Conservation (phyloP, 192 early-diverging fungal species). For the Coemansia sp. region DNA sequence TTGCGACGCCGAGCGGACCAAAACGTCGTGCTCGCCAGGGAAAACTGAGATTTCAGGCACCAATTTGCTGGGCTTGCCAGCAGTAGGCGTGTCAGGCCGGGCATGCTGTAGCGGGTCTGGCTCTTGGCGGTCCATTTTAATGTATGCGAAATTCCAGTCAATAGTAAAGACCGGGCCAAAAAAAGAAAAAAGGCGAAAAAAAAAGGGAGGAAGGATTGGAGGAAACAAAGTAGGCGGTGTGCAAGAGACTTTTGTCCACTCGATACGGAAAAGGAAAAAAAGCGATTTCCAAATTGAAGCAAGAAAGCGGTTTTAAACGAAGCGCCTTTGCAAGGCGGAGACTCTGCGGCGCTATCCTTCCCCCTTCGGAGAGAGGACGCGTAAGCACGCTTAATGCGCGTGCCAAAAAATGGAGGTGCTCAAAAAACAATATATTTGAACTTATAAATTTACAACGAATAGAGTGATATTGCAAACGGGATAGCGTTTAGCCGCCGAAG, state of each 20-base stretch:
- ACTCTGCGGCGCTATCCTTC: not conserved
- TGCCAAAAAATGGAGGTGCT: not conserved
- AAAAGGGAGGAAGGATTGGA: not conserved
- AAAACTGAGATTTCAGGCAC: not conserved
- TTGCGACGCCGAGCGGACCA: not conserved
- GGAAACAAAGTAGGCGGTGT: not conserved
- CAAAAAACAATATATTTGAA: conserved; percentile 12
- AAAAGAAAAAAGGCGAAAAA: not conserved
- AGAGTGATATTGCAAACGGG: conserved; percentile 4
- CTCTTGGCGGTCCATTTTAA: conserved; percentile 1
- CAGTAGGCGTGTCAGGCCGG: not conserved
- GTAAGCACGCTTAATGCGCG: not conserved
- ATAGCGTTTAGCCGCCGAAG: conserved; percentile 67
- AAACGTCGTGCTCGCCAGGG: not conserved
- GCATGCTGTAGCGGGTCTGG: not conserved
- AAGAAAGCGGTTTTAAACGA: not conserved
- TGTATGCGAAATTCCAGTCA: not conserved
- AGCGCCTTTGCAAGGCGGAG: not conserved
- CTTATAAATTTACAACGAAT: conserved; percentile 18
- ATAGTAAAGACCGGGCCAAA: not conserved
- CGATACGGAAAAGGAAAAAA: not conserved
- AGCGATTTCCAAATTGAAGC: conserved; percentile 1
- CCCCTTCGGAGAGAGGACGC: not conserved
- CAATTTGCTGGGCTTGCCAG: not conserved
- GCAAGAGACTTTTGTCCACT: not conserved